These are phyloP conservation scores for Symbiodinium natans DNA, from an alignment of 73 alveolate genomes.

Conservation along the genomic window DNA sequence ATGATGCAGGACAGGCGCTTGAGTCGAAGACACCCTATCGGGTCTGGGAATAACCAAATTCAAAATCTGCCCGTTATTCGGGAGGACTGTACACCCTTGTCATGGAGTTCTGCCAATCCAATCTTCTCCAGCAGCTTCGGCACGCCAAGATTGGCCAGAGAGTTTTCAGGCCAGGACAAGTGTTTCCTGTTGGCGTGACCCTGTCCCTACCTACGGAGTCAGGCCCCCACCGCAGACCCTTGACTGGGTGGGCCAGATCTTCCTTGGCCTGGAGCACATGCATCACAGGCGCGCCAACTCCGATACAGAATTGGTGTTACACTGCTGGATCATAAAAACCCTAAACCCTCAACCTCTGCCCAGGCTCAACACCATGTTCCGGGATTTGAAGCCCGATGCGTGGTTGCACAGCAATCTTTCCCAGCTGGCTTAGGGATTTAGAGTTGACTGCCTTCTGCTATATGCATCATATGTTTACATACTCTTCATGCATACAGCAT, in stretches of 20 bases:
- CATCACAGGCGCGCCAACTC: slow-evolving; percentile 32
- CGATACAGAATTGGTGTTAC: too few species aligned
- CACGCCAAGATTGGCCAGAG: not conserved
- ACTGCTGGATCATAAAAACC: too few species aligned
- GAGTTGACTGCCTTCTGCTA: too few species aligned
- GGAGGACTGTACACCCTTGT: slow-evolving; percentile 58
- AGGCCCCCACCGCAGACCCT: slow-evolving; percentile 44
- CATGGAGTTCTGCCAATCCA: slow-evolving; percentile 70
- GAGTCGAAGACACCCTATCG: too few species aligned
- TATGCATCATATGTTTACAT: too few species aligned
- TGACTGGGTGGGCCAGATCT: slow-evolving; percentile 87
- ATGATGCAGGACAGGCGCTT: slow-evolving; percentile 6
- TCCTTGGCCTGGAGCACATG: slow-evolving; percentile 81
- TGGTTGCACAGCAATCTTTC: not conserved
- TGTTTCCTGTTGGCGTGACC: too few species aligned
- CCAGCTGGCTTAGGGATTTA: too few species aligned
- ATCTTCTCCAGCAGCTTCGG: slow-evolving; percentile 12
- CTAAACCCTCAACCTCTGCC: too few species aligned
- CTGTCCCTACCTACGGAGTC: too few species aligned
- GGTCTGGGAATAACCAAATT: too few species aligned
- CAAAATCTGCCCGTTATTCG: too few species aligned
- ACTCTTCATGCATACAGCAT: too few species aligned
- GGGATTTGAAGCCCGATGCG: not conserved
- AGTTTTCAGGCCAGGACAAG: not conserved
- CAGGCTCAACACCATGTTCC: slow-evolving; percentile 33